These are phyloP conservation scores for Talaromyces sp. DNA, from an alignment of 2,329 filamentous ascomycete genomes.

Conservation along the genomic window DNA sequence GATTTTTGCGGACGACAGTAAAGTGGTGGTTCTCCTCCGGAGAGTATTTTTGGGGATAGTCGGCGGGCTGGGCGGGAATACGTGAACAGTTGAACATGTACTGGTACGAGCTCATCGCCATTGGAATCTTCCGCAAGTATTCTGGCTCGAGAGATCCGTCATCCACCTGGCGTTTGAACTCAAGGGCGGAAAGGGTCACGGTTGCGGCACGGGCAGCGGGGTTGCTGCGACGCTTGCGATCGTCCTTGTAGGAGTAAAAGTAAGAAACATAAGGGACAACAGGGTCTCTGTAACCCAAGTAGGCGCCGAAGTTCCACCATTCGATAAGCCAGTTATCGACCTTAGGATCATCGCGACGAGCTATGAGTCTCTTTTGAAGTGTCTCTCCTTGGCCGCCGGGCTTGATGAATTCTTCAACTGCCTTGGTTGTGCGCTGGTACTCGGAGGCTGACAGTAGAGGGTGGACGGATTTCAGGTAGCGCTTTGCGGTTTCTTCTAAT, in stretches of 20 bases:
- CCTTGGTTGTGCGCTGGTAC: constrained; percentile 64
- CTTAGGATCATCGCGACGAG: constrained; percentile 72
- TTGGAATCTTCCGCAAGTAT: constrained; percentile 96
- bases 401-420: constrained; percentile 81
- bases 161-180: constrained; percentile 94
- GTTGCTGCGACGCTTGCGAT: constrained; percentile 79
- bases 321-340: constrained; percentile 92
- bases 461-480: constrained; percentile 65
- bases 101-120: constrained; percentile 97
- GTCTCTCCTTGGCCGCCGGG: constrained; percentile 78
- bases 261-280: constrained; percentile 98
- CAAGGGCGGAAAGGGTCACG: constrained; percentile 76
- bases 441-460: constrained; percentile 58
- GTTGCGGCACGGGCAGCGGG: constrained; percentile 91
- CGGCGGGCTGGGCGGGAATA: constrained; percentile 74
- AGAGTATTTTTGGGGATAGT: constrained; percentile 78
- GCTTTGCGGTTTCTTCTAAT: constrained; percentile 60
- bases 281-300: constrained; percentile 88
- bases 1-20: constrained; percentile 87
- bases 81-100: constrained; percentile 98
- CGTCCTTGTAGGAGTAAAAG: constrained; percentile 98
- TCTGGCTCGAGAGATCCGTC: constrained; percentile 80
- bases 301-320: constrained; percentile 97
- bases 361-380: constrained; percentile 83
- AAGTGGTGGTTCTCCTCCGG: constrained; percentile 77